Conservation (phyloP, 495 filamentous ascomycete genomes). For the Xylaria curta region DNA sequence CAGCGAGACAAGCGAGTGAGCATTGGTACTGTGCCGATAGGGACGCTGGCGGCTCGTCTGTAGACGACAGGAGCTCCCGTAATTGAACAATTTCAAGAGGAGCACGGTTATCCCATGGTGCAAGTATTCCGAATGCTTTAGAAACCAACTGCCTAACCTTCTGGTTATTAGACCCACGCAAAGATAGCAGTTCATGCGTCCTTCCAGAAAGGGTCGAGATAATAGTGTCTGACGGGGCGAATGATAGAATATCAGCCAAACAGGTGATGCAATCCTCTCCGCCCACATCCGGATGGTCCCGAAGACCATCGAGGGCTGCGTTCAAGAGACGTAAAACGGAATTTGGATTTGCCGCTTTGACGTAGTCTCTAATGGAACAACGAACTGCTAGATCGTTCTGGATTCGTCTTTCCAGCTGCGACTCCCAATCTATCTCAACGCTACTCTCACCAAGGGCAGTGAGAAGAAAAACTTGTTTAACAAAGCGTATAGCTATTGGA, state of each 20-base stretch:
- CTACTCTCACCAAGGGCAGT: constrained; percentile 69
- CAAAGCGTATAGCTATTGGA: constrained; percentile 70
- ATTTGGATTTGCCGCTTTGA: constrained; percentile 35
- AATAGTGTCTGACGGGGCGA: constrained; percentile 59
- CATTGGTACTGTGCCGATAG: constrained; percentile 40
- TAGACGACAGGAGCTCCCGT: constrained; percentile 29
- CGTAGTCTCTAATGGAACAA: constrained; percentile 57
- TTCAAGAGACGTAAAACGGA: constrained; percentile 39
- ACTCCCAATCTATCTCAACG: constrained; percentile 84
- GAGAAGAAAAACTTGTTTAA: constrained; percentile 74
- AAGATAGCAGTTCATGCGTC: constrained; percentile 57
- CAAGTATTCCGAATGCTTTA: constrained; percentile 78
- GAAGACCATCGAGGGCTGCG: constrained; percentile 38
- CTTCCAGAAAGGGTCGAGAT: constrained; percentile 57
- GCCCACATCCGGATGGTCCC: constrained; percentile 36
- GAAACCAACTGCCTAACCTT: constrained; percentile 67
- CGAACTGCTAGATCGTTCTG: constrained; percentile 68
- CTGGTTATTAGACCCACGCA: constrained; percentile 72
- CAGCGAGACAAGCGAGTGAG: constrained; percentile 36
- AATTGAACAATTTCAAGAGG: constrained; percentile 29
- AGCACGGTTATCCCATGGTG: constrained; percentile 38
- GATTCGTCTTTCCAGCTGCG: constrained; percentile 72
- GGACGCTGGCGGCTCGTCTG: constrained; percentile 32
- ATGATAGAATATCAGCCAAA: constrained; percentile 71
- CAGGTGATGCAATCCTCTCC: constrained; percentile 61